Evolutionary conservation across 2,329 filamentous ascomycete species (phyloP), one percentile per base, ranked within the genome.

Genomic region (Sarocladium brachiariae): DNA sequence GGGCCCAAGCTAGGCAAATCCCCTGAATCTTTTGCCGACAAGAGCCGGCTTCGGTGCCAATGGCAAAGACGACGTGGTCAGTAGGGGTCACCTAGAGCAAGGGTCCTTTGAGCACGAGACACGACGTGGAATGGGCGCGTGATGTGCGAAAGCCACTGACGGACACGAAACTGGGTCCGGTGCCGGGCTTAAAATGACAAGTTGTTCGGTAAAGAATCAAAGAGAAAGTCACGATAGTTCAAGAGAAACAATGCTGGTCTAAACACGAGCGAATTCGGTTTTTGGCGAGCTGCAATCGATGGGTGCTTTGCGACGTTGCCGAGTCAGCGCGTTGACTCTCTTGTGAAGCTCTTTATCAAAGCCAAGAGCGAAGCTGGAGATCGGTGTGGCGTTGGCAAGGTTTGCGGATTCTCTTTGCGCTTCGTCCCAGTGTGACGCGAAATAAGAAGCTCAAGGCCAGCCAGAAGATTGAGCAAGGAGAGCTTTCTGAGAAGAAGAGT

Each of bases 41-140:
- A 31, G n/a, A 25, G 16, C 25, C 43, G 43, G 43, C 43, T 19
- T 47, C 43, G 43, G 43, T 31, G 24, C n/a, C n/a, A n/a, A n/a
- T n/a, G n/a, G n/a, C n/a, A 16, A 14, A 21, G 21, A 25, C n/a
- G 25, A 31, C 10, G 21, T 25, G 43, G 27, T 45, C n/a, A 33
- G 9, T 47, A 47, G 25, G 43, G 43, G 43, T 47, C 25, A n/a
- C n/a, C n/a, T 25, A 47, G n/a, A 47, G 43, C 43, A 47, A 47
- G 43, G 43, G 27, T 47, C 25, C 16, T 25, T 30, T 7, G 43
- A 31, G 43, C 43, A 47, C 43, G 43, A 47, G 43, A 33, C 43
- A 47, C 43, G 43, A 47, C n/a, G 25, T 23, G 43, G 27, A 31
- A 31, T 33, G 43, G 27, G 43, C 43, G 43, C 43, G 43, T 47